A percentile compares a stretch with the other conserved stretches of the same genome.
phyloP scores from a whole-genome alignment of 768 basidiomycete genomes.

The Botryobasidium botryosum region DNA sequence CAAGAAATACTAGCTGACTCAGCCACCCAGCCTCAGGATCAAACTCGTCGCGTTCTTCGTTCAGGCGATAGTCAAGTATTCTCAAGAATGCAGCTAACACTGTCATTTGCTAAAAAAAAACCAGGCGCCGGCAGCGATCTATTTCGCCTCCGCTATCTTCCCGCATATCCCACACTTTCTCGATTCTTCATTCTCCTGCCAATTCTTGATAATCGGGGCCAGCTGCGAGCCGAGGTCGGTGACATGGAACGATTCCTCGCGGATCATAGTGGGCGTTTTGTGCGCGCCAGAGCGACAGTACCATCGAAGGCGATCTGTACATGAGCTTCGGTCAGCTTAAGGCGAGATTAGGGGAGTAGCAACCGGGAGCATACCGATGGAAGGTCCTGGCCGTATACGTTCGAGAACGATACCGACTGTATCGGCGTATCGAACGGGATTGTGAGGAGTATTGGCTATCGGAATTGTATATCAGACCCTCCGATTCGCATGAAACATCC shows the following conservation, averaged over 20 bases:
- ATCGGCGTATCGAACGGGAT: conserved; percentile 78
- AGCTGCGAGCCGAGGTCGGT: conserved; percentile 86
- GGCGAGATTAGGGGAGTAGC: background rate
- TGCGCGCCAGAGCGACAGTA: conserved; percentile 61
- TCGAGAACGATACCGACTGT: conserved; percentile 90
- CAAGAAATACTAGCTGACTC: no score
- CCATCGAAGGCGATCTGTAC: conserved; percentile 79
- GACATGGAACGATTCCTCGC: conserved; percentile 74
- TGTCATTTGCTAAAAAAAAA: no score
- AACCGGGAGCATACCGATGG: conserved; percentile 32
- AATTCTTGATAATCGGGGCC: conserved; percentile 75
- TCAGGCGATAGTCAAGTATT: no score
- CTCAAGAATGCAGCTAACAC: no score
- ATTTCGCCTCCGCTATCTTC: conserved; percentile 39
- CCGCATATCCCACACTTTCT: conserved; percentile 64
- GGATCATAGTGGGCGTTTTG: conserved; percentile 49
- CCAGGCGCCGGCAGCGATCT: no score
- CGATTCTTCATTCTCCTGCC: conserved; percentile 49
- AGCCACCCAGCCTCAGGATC: no score
- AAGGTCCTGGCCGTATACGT: conserved; percentile 54
- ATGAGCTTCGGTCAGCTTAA: background rate
- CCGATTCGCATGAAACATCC: background rate
- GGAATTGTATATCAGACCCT: background rate
- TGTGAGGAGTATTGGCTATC: conserved; percentile 87
- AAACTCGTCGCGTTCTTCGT: no score